phyloP scores from a whole-genome alignment of 352 stramenopile species.

The Phytophthora cactorum region DNA sequence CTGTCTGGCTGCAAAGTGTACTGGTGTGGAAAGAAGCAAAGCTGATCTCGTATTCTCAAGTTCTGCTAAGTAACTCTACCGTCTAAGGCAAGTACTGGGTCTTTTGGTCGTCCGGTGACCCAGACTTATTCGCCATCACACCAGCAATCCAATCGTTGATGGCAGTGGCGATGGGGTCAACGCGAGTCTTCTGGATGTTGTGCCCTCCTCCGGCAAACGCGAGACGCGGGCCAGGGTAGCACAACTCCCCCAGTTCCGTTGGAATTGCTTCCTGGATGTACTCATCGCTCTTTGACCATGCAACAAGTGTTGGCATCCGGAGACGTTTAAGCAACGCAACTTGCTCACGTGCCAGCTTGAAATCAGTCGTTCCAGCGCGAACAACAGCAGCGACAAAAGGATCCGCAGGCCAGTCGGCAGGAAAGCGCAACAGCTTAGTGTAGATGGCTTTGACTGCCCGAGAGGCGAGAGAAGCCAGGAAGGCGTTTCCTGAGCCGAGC shows the following conservation, averaged over 20 bases:
- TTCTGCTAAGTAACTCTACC: too few relatives aligned
- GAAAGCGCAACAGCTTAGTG: constrained; percentile 46
- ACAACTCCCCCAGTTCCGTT: constrained; percentile 32
- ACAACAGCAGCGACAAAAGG: constrained; percentile 47
- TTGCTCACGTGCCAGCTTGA: constrained; percentile 32
- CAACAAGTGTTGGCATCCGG: constrained; percentile 40
- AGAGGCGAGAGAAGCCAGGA: constrained; percentile 18
- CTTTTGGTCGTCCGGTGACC: background rate
- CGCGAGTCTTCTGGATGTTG: constrained; percentile 66
- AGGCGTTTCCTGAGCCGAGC: constrained; percentile 24
- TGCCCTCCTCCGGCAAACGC: constrained; percentile 48
- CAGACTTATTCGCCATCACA: constrained; percentile 6
- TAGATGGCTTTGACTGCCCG: constrained; percentile 40
- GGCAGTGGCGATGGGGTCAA: constrained; percentile 26
- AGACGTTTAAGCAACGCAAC: constrained; percentile 21
- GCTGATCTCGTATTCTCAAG: too few relatives aligned
- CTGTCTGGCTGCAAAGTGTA: too few relatives aligned
- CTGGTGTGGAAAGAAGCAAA: too few relatives aligned
- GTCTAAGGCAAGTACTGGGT: constrained; percentile 15
- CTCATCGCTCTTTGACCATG: constrained; percentile 49
- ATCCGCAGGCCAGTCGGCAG: constrained; percentile 22
- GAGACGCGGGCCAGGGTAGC: constrained; percentile 35
- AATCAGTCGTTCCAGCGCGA: constrained; percentile 48
- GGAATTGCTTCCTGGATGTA: constrained; percentile 51
- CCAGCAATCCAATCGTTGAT: constrained; percentile 30